phyloP scores from a whole-genome alignment of 1,284 basidiomycete genomes.

The Marasmius fiardii region DNA sequence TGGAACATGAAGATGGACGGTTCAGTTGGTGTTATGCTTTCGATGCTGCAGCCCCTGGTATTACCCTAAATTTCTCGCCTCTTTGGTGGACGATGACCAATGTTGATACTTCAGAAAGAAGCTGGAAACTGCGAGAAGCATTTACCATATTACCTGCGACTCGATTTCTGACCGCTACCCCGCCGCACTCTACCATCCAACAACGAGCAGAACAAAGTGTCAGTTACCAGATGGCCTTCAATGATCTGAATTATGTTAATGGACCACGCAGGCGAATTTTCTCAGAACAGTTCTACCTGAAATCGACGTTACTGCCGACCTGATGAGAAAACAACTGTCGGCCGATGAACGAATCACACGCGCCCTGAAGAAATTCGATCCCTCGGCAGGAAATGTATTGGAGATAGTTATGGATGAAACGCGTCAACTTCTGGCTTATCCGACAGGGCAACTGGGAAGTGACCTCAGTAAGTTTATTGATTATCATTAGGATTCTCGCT shows the following conservation, averaged over 20 bases:
- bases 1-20: slow-evolving; percentile 32
- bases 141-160: slow-evolving; percentile 56
- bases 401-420: slow-evolving; percentile 31
- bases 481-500: slow-evolving; percentile 8
- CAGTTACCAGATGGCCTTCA: slow-evolving; percentile 17
- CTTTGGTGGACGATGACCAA: neutral
- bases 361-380: slow-evolving; percentile 46
- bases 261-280: slow-evolving; percentile 65
- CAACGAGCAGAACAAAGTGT: slow-evolving; percentile 64
- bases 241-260: too few species aligned
- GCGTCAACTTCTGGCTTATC: slow-evolving; percentile 46
- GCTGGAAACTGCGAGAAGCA: slow-evolving; percentile 17
- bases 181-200: slow-evolving; percentile 29
- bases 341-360: slow-evolving; percentile 36
- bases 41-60: slow-evolving; percentile 21
- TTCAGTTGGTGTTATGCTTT: slow-evolving; percentile 54
- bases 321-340: slow-evolving; percentile 53
- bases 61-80: slow-evolving; percentile 14
- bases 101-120: slow-evolving; percentile 5
- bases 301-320: slow-evolving; percentile 60
- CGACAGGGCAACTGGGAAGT: slow-evolving; percentile 53
- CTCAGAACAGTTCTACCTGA: slow-evolving; percentile 67
- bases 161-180: slow-evolving; percentile 30
- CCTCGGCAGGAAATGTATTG: slow-evolving; percentile 50
- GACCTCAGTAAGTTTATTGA: slow-evolving; percentile 51